Percentiles rank a stretch among this genome's conserved stretches.
These are phyloP conservation scores for Willaertia magna DNA, from an alignment of 208 protist species.

Conservation along the genomic window DNA sequence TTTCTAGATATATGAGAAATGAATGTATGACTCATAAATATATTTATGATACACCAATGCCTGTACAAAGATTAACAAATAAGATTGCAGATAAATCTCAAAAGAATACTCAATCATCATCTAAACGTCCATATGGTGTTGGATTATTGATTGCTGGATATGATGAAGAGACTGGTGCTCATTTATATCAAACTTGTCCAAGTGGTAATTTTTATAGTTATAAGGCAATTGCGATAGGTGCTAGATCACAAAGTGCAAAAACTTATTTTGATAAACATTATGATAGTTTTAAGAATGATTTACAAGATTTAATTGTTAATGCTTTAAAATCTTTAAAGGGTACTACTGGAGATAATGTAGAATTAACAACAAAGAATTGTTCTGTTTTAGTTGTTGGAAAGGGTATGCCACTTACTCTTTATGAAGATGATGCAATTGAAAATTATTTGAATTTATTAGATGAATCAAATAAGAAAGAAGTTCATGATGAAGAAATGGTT, in stretches of 20 bases:
- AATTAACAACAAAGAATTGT: conserved; percentile 76
- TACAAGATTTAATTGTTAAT: conserved; percentile 74
- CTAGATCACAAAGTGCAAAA: conserved; percentile 88
- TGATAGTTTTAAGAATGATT: conserved; percentile 52
- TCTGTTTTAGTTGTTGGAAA: conserved; percentile 74
- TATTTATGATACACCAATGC: conserved; percentile 44
- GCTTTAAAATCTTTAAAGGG: conserved; percentile 76
- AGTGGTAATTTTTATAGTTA: conserved; percentile 95
- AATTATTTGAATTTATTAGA: conserved; percentile 49
- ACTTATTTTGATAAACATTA: conserved; percentile 98
- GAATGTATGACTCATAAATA: conserved; percentile 93
- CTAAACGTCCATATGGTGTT: conserved; percentile 94
- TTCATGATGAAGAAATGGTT: not conserved
- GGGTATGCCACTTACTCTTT: conserved; percentile 59
- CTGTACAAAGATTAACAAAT: conserved; percentile 39
- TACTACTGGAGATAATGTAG: conserved; percentile 63
- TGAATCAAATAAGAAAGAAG: not conserved
- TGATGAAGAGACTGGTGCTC: conserved; percentile 60
- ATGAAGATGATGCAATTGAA: conserved; percentile 58
- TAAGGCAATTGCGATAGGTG: conserved; percentile 94
- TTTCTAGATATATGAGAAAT: conserved; percentile 82
- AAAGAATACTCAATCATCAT: conserved; percentile 71
- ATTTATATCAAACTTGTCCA: conserved; percentile 87
- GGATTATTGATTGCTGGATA: conserved; percentile 91
- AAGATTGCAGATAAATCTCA: conserved; percentile 40